phyloP scores from a whole-genome alignment of 2,329 filamentous ascomycete species.

The Colletotrichum lupini region DNA sequence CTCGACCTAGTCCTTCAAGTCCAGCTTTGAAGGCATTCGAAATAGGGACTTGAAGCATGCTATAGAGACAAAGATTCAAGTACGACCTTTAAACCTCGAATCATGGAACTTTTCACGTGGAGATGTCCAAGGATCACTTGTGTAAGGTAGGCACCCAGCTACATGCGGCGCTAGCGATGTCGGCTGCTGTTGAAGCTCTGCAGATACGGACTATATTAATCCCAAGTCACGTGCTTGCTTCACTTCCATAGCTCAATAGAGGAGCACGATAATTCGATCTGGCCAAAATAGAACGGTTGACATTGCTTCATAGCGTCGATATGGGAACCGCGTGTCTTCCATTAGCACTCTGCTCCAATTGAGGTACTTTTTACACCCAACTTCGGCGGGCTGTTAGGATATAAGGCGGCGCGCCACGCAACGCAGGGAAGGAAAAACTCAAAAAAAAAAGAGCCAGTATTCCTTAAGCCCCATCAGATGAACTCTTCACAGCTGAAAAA shows the following conservation, averaged over 20 bases:
- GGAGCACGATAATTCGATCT: background rate
- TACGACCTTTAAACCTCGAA: background rate
- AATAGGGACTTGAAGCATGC: too few relatives aligned
- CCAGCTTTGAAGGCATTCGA: too few relatives aligned
- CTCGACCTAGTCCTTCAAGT: too few relatives aligned
- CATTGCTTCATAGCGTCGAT: background rate
- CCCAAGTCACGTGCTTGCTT: background rate
- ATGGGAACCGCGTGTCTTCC: background rate
- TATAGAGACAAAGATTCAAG: background rate
- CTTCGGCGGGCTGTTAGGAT: background rate
- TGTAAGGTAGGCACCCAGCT: background rate
- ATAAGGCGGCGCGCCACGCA: background rate
- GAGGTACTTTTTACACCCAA: background rate
- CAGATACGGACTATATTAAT: background rate
- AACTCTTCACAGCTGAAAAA: background rate
- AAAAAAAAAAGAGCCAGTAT: background rate
- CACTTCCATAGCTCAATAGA: background rate
- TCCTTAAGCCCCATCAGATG: background rate
- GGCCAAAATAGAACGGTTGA: background rate
- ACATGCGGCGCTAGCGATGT: background rate
- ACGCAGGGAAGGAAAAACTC: background rate
- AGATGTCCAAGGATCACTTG: background rate
- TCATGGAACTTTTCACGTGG: fast-evolving
- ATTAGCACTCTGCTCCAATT: background rate
- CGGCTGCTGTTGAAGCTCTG: background rate